phyloP scores from a whole-genome alignment of 2,329 filamentous ascomycete species.

The Myriosclerotinia duriaeana region DNA sequence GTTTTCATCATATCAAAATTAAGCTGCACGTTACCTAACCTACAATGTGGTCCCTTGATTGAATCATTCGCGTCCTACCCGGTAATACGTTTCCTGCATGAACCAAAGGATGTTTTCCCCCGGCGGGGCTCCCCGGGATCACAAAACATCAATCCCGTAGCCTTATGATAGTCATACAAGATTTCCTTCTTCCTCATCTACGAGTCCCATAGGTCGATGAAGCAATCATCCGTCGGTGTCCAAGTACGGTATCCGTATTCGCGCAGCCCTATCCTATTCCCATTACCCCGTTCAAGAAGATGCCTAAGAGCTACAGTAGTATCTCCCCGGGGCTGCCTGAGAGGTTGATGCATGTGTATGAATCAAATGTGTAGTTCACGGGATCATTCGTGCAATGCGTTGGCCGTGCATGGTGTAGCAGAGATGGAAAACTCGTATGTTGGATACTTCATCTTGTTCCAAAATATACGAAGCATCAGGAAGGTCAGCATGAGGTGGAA shows the following conservation, averaged over 20 bases:
- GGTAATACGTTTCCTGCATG: neutral
- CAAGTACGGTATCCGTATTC: constrained; percentile 1
- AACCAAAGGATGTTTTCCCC: neutral
- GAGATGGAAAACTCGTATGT: constrained; percentile 5
- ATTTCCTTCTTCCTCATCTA: neutral
- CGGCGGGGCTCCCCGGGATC: neutral
- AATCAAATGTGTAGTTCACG: constrained; percentile 12
- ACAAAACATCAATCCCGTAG: neutral
- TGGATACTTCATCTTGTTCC: neutral
- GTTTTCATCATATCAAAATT: neutral
- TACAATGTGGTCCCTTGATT: neutral
- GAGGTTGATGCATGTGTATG: neutral
- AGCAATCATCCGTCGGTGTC: constrained; percentile 17
- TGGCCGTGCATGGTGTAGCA: constrained; percentile 18
- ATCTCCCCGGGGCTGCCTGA: constrained; percentile 4
- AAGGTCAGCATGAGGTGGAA: neutral
- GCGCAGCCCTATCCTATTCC: constrained; percentile 11
- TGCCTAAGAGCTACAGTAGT: neutral
- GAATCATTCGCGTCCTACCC: neutral
- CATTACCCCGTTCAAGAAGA: neutral
- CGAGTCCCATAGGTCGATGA: constrained; percentile 1
- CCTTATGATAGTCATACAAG: neutral
- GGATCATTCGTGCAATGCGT: constrained; percentile 17
- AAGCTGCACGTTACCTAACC: neutral
- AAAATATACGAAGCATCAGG: no score